Percentiles rank a stretch among this genome's conserved stretches.
Conservation (phyloP, 164 flowering plant species). For the Magnolia kwangsiensis region DNA sequence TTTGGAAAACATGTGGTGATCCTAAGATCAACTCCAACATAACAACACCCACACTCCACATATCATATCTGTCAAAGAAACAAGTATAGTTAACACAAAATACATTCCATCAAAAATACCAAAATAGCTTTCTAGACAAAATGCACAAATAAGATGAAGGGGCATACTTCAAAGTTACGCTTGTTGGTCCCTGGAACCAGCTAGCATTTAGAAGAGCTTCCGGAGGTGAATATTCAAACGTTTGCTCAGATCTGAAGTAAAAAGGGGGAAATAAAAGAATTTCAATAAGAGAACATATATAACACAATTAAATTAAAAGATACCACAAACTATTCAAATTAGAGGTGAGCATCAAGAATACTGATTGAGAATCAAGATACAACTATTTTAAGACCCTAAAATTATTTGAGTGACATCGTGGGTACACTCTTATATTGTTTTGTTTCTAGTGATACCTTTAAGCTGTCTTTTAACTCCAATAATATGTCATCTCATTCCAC, state of each 20-base stretch:
- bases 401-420: too few relatives aligned
- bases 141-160: not conserved
- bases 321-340: not conserved
- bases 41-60: slow-evolving; percentile 99
- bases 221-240: slow-evolving; percentile 83
- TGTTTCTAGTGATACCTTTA: too few relatives aligned
- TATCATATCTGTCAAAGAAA: slow-evolving; percentile 69
- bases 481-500: too few relatives aligned
- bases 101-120: not conserved
- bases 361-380: not conserved
- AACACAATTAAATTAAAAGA: not conserved
- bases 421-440: too few relatives aligned
- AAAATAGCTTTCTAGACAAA: not conserved
- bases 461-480: too few relatives aligned
- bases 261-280: not conserved
- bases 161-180: slow-evolving; percentile 57
- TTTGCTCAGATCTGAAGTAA: slow-evolving; percentile 78
- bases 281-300: not conserved
- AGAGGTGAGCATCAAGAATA: not conserved
- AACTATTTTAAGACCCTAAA: not conserved
- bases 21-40: slow-evolving; percentile 89
- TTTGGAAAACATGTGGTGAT: slow-evolving; percentile 89
- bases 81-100: slow-evolving; percentile 1
- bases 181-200: slow-evolving; percentile 66
- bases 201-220: slow-evolving; percentile 80